Evolutionary conservation across 2,329 filamentous ascomycete genomes (phyloP), one percentile per base, ranked within the genome.

Genomic region (Dactylellina drechsleri): DNA sequence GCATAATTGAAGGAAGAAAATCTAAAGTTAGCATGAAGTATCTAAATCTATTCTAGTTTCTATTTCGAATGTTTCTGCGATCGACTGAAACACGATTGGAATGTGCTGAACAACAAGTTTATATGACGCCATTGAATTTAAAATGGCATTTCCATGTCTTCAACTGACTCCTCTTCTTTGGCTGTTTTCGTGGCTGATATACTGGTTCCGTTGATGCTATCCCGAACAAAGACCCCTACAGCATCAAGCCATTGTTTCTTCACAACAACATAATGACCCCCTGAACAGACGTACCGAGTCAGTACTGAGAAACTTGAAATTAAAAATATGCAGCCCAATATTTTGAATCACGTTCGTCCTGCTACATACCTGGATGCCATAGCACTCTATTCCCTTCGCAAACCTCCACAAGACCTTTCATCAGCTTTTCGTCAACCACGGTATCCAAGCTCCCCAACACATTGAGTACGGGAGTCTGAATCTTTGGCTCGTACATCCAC

Each of bases 111-210:
- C 7, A 47, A 3, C 5, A 36, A 36, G 10, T 7, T 36, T 36
- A 7, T 36, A 36, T 36, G 31, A 36, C 5, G 31, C 31, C 31
- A 10, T 2, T 23, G 23, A 23, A 36, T 41, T 53, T 49, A 87
- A 79, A 90, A 90, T 0, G 88, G 88, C 78, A 90, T 81, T 81
- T 89, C 87, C 88, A 90, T 89, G 81, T 90, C 87, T 79, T 88
- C 87, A 4, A 85, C 87, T 70, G 84, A 85, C 79, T 88, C 87
- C 78, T 88, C 87, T 53, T 83, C 80, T 65, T 82, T 80, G 53
- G 81, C 64, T 43, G 73, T 54, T 40, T 59, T 53, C 45, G 70
- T 68, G 31, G 31, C 6, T 36, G 31, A 36, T 7, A 5, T 36
- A 64, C 71, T 41, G 76, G 31, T 40, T 36, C 79, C 81, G 58